These are phyloP conservation scores for Pugionium dolabratum DNA, from an alignment of 345 rosid species.

Conservation along the genomic window DNA sequence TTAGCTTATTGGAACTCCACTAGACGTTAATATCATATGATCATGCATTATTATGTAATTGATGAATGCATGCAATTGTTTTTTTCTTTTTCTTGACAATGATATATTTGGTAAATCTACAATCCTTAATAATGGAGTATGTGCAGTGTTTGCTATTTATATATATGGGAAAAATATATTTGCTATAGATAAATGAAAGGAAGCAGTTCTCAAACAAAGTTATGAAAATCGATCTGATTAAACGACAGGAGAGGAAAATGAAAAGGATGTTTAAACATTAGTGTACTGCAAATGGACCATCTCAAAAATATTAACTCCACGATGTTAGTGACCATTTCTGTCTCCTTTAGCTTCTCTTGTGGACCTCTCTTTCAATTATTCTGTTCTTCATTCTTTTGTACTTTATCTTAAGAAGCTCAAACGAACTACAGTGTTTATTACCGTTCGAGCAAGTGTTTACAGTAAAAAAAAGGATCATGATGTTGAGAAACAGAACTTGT, in stretches of 20 bases:
- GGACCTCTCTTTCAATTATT: conserved; percentile 23
- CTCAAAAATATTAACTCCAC: conserved; percentile 28
- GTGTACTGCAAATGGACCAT: conserved; percentile 27
- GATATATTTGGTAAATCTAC: no score
- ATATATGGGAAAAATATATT: background rate
- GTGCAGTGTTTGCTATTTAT: conserved; percentile 1
- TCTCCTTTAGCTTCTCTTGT: conserved; percentile 35
- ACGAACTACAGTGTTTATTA: background rate
- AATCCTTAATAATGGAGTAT: conserved; percentile 13
- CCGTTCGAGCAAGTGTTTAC: background rate
- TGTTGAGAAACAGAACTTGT: background rate
- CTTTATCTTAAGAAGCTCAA: background rate
- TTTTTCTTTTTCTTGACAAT: no score
- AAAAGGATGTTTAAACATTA: conserved; percentile 11
- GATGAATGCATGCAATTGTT: background rate
- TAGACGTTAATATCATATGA: background rate
- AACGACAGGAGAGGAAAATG: conserved; percentile 30
- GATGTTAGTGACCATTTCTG: conserved; percentile 39
- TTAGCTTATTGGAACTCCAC: conserved; percentile 39
- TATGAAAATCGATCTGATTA: conserved; percentile 19
- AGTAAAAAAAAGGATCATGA: background rate
- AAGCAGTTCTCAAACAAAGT: conserved; percentile 28
- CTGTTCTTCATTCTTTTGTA: conserved; percentile 7
- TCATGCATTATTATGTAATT: background rate
- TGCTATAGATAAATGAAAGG: background rate